These are phyloP conservation scores for Annulohypoxylon truncatum DNA, from an alignment of 2,329 filamentous ascomycete genomes.

Conservation along the genomic window DNA sequence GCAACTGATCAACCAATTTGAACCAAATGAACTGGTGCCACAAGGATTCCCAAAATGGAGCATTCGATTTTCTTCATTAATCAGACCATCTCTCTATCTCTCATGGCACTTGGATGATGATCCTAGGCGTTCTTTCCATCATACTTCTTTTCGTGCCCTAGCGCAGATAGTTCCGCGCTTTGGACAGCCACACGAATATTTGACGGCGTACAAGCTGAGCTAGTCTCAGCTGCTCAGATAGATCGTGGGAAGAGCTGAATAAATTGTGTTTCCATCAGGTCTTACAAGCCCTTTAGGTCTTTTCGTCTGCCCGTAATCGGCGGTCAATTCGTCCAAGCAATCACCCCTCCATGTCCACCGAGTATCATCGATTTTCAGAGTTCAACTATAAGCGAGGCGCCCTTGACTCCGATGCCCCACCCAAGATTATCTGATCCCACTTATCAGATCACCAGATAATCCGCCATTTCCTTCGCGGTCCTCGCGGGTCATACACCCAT, in stretches of 20 bases:
- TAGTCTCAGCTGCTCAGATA: constrained; percentile 8
- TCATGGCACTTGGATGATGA: background rate
- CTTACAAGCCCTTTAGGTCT: constrained; percentile 13
- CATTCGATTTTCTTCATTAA: constrained; percentile 34
- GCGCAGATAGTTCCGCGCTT: background rate
- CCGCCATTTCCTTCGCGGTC: constrained; percentile 14
- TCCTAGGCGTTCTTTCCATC: constrained; percentile 8
- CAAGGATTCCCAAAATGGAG: constrained; percentile 6
- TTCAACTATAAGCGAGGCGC: constrained; percentile 15
- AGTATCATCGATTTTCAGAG: constrained; percentile 1
- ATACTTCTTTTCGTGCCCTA: background rate
- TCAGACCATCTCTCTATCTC: constrained; percentile 22
- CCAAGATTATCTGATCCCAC: constrained; percentile 37
- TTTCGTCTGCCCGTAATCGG: constrained; percentile 32
- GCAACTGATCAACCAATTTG: background rate
- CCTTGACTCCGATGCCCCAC: constrained; percentile 17
- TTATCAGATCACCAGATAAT: constrained; percentile 45
- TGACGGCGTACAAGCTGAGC: constrained; percentile 3
- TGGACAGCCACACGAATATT: constrained; percentile 16
- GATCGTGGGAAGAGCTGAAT: constrained; percentile 21
- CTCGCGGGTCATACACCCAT: background rate
- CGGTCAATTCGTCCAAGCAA: constrained; percentile 15
- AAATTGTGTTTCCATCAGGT: constrained; percentile 8
- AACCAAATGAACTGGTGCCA: background rate
- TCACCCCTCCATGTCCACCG: background rate